Evolutionary conservation across 2,329 filamentous ascomycete genomes (phyloP), one percentile per base, ranked within the genome.

Genomic region (Mollisiaceae sp.): DNA sequence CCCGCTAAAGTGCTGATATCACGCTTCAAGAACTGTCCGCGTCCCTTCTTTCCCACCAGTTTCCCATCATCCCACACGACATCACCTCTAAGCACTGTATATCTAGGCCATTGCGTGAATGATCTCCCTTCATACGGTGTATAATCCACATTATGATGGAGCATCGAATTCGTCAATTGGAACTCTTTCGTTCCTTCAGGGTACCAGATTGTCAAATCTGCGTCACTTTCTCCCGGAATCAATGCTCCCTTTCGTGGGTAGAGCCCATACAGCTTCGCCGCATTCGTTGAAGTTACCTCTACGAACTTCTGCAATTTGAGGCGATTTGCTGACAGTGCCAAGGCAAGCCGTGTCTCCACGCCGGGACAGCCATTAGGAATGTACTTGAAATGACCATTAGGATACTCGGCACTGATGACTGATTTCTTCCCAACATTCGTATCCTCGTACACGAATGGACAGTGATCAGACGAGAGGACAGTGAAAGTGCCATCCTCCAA

Each of bases 141-240:
- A 71, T 89, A 88, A 71, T 89, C 86, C 2, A 87, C 82, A 66
- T 85, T 80, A 72, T 89, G 86, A 74, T 89, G 86, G 67, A 89
- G 73, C 76, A 83, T 82, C 8, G 78, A 77, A 70, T 88, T 87
- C 47, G 76, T 83, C 63, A 86, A 65, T 24, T 71, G 75, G 67
- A 85, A 80, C 14, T 78, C 74, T 20, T 81, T 73, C 69, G 81
- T 75, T 2, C 76, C 78, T 12, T 81, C 76, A 0, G 84, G 83
- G 73, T 86, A 85, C 84, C 85, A 88, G 22, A 87, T 81, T 12
- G 83, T 82, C 41, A 88, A 73, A 74, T 88, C 85, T 0, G 85
- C 85, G 74, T 88, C 85, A 56, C 72, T 73, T 39, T 82, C 75
- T 0, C 83, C 85, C 2, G 83, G 82, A 2, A 84, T 72, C 69